phyloP scores from a whole-genome alignment of 2,329 filamentous ascomycete species.

The Amauroascus verrucosus region DNA sequence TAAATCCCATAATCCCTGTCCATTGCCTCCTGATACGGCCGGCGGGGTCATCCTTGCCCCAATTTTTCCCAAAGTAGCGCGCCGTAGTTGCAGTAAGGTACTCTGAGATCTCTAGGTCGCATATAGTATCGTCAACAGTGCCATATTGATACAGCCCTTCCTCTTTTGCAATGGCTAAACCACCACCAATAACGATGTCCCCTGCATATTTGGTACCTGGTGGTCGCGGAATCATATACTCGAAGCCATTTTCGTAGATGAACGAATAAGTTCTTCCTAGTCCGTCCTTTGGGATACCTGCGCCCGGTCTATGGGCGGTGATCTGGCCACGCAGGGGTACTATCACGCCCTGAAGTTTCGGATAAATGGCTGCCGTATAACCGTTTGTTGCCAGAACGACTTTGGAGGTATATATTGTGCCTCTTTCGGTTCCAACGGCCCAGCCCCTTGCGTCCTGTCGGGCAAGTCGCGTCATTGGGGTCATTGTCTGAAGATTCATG shows the following conservation, averaged over 20 bases:
- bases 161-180: conserved; percentile 16
- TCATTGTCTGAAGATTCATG: conserved; percentile 26
- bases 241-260: conserved; percentile 26
- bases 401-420: conserved; percentile 33
- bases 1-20: conserved; percentile 51
- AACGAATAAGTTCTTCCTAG: conserved; percentile 17
- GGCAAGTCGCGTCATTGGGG: conserved; percentile 21
- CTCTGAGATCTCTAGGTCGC: conserved; percentile 18
- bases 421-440: conserved; percentile 35
- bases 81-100: conserved; percentile 22
- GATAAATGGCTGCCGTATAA: conserved; percentile 41
- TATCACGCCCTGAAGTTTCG: conserved; percentile 39
- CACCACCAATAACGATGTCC: conserved; percentile 21
- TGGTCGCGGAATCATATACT: conserved; percentile 30
- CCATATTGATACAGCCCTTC: conserved; percentile 20
- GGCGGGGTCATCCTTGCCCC: conserved; percentile 36
- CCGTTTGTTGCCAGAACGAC: conserved; percentile 47
- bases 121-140: conserved; percentile 17
- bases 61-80: conserved; percentile 30
- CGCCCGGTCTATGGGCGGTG: conserved; percentile 29
- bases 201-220: conserved; percentile 11
- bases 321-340: conserved; percentile 45
- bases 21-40: conserved; percentile 40
- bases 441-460: conserved; percentile 10
- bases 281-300: conserved; percentile 12